Base-by-base conservation (phyloP, 2,329 filamentous ascomycete genomes). In the Arthrobotrys iridis region DNA sequence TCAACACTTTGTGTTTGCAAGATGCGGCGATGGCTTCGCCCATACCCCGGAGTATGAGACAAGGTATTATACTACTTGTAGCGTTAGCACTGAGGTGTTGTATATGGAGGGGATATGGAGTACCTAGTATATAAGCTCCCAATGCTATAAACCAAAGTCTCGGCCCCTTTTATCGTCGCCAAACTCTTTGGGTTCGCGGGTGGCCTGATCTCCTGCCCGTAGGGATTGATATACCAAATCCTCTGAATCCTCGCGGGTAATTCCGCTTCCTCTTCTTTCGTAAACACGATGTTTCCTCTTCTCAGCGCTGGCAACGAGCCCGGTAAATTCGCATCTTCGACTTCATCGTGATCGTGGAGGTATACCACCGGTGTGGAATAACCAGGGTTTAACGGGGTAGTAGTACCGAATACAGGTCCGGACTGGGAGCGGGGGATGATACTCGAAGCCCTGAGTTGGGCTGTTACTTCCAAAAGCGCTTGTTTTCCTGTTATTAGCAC, bases 141-240 rank as follows among this genome's bases (percentile, higher is more conserved):
- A 72, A 98, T 96, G 81, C 91, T 93, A 83, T 97, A 98, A 48
- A 98, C 88, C 6, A 97, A 85, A 0, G 88, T 89, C 66, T 88
- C 86, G 0, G 91, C 87, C 1, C 84, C 83, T 13, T 84, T 83
- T 0, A 98, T 82, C 0, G 92, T 88, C 5, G 88, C 86, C 0
- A 96, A 79, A 0, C 94, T 92, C 58, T 92, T 89, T 0, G 93
- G 89, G 79, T 97, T 98, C 1, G 93, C 91, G 0, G 89, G 87
- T 0, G 93, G 91, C 15, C 90, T 88, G 78, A 98, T 97, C 82
- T 97, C 93, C 81, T 97, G 93, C n/a, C 94, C 94, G 81, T 97
- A 98, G 0, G 94, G 94, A 80, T 97, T 98, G 83, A 98, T 98
- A 84, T 98, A 98, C 93, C 93, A 98, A 30, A 98, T 86, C 1